Conservation (phyloP, 352 stramenopile species). For the Elongisporangium senticosum region DNA sequence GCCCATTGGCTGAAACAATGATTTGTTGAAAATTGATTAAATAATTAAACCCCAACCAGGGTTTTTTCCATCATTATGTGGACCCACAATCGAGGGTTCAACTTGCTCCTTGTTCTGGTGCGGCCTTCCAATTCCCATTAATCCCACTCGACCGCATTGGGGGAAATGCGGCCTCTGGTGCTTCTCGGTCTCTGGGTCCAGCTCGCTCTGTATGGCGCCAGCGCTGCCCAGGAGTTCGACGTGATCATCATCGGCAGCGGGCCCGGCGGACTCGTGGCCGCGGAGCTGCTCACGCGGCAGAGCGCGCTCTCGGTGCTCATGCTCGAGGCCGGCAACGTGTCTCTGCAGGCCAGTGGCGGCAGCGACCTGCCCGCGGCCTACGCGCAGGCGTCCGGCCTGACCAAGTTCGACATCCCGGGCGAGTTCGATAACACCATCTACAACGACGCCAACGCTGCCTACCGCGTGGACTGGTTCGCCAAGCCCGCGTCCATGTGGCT, state of each 20-base stretch:
- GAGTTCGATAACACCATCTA: constrained; percentile 50
- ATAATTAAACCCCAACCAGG: too few relatives aligned
- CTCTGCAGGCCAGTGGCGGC: constrained; percentile 34
- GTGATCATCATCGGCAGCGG: constrained; percentile 55
- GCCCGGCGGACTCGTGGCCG: constrained; percentile 46
- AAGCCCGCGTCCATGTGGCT: constrained; percentile 36
- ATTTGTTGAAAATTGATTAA: too few relatives aligned
- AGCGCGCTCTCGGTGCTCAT: constrained; percentile 37
- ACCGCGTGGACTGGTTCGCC: constrained; percentile 36
- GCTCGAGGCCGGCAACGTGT: constrained; percentile 41
- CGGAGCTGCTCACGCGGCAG: constrained; percentile 42
- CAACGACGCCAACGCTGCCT: constrained; percentile 32
- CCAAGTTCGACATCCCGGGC: constrained; percentile 39
- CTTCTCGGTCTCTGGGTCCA: not conserved
- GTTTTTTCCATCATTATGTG: not conserved
- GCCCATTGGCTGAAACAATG: too few relatives aligned
- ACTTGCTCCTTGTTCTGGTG: not conserved
- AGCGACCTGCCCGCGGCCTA: constrained; percentile 19
- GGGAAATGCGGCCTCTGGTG: not conserved
- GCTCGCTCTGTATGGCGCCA: not conserved
- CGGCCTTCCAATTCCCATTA: too few relatives aligned
- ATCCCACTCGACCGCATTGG: not conserved
- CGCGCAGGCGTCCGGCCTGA: constrained; percentile 17
- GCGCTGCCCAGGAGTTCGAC: constrained; percentile 25
- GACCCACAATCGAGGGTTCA: not conserved